Evolutionary conservation across 2,329 filamentous ascomycete genomes (phyloP).

Genomic region (Colletotrichum siamense): DNA sequence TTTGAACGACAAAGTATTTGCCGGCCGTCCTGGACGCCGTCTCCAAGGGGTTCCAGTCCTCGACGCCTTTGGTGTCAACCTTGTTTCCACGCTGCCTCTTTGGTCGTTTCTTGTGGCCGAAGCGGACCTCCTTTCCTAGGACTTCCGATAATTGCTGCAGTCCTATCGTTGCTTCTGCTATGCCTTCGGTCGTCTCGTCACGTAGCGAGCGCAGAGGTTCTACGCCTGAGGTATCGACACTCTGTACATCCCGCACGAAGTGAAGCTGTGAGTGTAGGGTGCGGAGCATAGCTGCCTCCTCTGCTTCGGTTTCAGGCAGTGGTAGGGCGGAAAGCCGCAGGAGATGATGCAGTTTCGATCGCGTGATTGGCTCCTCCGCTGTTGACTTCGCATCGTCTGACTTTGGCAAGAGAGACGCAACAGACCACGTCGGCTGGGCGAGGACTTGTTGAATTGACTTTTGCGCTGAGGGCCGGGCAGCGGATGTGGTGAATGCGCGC

Average conservation of each 20-base stretch:
- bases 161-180: constrained; percentile 63
- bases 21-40: constrained; percentile 71
- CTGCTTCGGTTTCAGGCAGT: constrained; percentile 63
- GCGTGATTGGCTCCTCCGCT: constrained; percentile 57
- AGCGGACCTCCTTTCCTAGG: constrained; percentile 64
- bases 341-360: constrained; percentile 78
- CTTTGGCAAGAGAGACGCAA: constrained; percentile 69
- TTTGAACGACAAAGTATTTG: constrained; percentile 80
- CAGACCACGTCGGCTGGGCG: constrained; percentile 81
- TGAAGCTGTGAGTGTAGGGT: constrained; percentile 83
- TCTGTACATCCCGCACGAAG: constrained; percentile 88
- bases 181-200: constrained; percentile 72
- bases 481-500: constrained; percentile 18
- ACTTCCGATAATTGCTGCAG: constrained; percentile 61
- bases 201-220: constrained; percentile 79
- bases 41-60: constrained; percentile 75
- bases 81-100: constrained; percentile 37
- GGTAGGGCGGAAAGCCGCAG: constrained; percentile 90
- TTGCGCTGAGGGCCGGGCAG: not conserved
- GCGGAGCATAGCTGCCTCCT: constrained; percentile 74
- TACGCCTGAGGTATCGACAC: constrained; percentile 75
- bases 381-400: constrained; percentile 29
- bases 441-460: constrained; percentile 54
- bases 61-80: constrained; percentile 49
- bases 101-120: constrained; percentile 59